Evolutionary conservation across 345 rosid species (phyloP).

Genomic region (Salix udensis): DNA sequence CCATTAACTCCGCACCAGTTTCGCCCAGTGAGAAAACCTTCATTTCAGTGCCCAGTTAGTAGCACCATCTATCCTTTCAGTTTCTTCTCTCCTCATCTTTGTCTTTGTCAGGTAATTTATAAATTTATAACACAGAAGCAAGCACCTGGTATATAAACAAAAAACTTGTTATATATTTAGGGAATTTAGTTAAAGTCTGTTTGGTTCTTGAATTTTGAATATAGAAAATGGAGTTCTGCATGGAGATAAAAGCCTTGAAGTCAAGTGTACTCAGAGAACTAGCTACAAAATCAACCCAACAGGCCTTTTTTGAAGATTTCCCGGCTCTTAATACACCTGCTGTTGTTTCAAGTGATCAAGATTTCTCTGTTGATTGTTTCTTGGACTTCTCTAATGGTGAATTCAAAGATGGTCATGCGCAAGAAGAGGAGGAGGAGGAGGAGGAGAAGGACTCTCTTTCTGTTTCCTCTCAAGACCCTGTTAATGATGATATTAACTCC

Average conservation of each 20-base stretch:
- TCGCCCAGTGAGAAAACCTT: constrained; percentile 39
- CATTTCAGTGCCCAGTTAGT: constrained; percentile 30
- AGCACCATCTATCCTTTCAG: constrained; percentile 10
- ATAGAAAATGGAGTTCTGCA: constrained; percentile 40
- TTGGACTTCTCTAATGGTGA: constrained; percentile 54
- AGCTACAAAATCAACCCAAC: constrained; percentile 26
- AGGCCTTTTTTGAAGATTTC: constrained; percentile 35
- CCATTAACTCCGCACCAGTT: constrained; percentile 46
- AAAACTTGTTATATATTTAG: background rate
- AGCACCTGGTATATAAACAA: background rate
- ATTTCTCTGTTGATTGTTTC: constrained; percentile 69
- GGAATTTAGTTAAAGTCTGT: background rate
- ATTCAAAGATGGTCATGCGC: constrained; percentile 14
- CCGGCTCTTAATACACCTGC: constrained; percentile 5
- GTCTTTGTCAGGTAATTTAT: constrained; percentile 23
- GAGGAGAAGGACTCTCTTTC: constrained; percentile 37
- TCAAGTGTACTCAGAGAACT: constrained; percentile 50
- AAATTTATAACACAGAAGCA: background rate
- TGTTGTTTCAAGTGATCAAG: constrained; percentile 43
- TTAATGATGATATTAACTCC: constrained; percentile 37
- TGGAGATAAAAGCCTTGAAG: constrained; percentile 60
- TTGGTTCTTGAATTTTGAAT: background rate
- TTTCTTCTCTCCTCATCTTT: constrained; percentile 1
- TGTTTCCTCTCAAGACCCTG: constrained; percentile 31
- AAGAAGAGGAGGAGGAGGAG: constrained; percentile 22